A percentile compares a stretch with the other conserved stretches of the same genome.
Conservation (phyloP, 129 eudicot genomes). For the Lactuca saligna region DNA sequence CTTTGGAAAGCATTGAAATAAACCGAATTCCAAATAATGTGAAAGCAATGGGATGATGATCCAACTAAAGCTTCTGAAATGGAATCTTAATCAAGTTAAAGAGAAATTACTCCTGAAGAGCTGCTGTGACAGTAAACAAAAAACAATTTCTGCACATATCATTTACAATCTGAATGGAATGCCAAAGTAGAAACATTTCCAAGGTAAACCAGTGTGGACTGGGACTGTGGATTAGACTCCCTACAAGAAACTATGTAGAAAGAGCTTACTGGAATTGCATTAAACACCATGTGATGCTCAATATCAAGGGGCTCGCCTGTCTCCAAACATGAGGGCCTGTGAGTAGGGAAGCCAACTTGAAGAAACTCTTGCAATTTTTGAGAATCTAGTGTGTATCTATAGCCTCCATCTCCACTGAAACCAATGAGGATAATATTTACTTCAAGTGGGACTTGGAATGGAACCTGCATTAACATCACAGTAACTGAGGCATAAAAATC, state of each 20-base stretch:
- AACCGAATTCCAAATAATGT: slow-evolving; percentile 1
- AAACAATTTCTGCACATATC: background rate
- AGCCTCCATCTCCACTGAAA: slow-evolving; percentile 96
- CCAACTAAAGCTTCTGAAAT: background rate
- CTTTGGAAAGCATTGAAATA: background rate
- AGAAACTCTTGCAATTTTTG: slow-evolving; percentile 84
- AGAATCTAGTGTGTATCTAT: slow-evolving; percentile 72
- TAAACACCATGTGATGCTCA: slow-evolving; percentile 94
- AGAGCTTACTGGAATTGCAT: slow-evolving; percentile 75
- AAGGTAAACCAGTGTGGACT: background rate
- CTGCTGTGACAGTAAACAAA: slow-evolving; percentile 4
- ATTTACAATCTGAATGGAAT: slow-evolving; percentile 1
- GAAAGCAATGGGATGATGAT: slow-evolving; percentile 4
- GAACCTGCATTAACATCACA: slow-evolving; percentile 60
- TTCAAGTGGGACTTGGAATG: slow-evolving; percentile 99
- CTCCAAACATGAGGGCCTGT: slow-evolving; percentile 93
- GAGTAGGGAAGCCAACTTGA: slow-evolving; percentile 74
- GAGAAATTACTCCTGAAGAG: background rate
- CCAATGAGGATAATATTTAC: slow-evolving; percentile 89
- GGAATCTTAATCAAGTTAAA: background rate
- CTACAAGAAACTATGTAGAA: background rate
- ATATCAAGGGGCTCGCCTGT: slow-evolving; percentile 93
- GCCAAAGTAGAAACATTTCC: background rate
- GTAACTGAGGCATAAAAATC: background rate
- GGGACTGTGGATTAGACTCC: background rate